phyloP scores from a whole-genome alignment of 2,329 filamentous ascomycete genomes.

The Xylariaceae sp. region DNA sequence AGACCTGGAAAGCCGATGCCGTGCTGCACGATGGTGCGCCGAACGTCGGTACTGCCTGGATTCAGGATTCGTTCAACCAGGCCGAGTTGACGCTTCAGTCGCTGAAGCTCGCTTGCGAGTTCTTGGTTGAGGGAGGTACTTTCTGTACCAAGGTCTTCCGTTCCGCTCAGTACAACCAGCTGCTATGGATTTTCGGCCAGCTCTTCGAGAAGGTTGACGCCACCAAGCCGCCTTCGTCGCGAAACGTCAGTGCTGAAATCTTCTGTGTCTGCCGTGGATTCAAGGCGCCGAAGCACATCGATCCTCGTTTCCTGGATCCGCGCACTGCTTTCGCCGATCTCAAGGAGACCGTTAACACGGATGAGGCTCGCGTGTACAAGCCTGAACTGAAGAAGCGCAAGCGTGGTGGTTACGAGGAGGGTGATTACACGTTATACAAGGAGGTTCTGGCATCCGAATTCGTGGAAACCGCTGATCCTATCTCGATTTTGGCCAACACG shows the following conservation, averaged over 20 bases:
- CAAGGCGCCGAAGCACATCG: slow-evolving; percentile 90
- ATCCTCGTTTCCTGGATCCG: slow-evolving; percentile 87
- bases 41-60: slow-evolving; percentile 97
- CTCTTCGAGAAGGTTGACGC: slow-evolving; percentile 93
- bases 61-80: slow-evolving; percentile 97
- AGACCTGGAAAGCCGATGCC: slow-evolving; percentile 93
- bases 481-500: slow-evolving; percentile 79
- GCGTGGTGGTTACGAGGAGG: slow-evolving; percentile 95
- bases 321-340: slow-evolving; percentile 88
- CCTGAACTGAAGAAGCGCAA: slow-evolving; percentile 97
- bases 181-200: slow-evolving; percentile 97
- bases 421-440: slow-evolving; percentile 88
- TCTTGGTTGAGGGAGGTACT: slow-evolving; percentile 79
- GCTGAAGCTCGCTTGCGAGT: slow-evolving; percentile 91
- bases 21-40: slow-evolving; percentile 96
- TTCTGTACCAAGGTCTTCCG: slow-evolving; percentile 98
- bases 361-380: slow-evolving; percentile 97
- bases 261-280: slow-evolving; percentile 95
- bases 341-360: slow-evolving; percentile 79
- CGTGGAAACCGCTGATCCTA: slow-evolving; percentile 88
- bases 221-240: slow-evolving; percentile 90
- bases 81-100: slow-evolving; percentile 87
- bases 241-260: slow-evolving; percentile 96
- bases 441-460: slow-evolving; percentile 86
- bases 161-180: slow-evolving; percentile 88